phyloP scores from a whole-genome alignment of 176 grass and related monocot genomes.

The Panicum miliaceum region DNA sequence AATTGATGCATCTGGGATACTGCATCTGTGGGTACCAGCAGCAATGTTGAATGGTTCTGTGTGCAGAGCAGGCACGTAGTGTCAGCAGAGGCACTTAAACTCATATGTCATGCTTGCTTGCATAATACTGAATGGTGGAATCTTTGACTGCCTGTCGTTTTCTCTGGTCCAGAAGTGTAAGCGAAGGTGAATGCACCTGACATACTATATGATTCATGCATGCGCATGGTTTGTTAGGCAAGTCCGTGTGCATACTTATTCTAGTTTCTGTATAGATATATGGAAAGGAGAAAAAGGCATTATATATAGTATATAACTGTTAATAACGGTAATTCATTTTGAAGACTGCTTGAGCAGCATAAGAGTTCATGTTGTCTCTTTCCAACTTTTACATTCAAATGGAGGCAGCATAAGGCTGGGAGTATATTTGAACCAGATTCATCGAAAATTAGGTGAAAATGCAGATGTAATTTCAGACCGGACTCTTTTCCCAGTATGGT shows the following conservation, averaged over 20 bases:
- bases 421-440: neutral
- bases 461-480: neutral
- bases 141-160: conserved; percentile 45
- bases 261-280: neutral
- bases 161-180: conserved; percentile 6
- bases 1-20: conserved; percentile 5
- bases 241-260: conserved; percentile 9
- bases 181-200: conserved; percentile 19
- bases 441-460: neutral
- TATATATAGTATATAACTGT: neutral
- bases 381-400: neutral
- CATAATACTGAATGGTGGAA: conserved; percentile 29
- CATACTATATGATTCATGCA: conserved; percentile 21
- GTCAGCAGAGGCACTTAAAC: conserved; percentile 29
- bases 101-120: neutral
- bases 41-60: conserved; percentile 38
- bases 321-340: neutral
- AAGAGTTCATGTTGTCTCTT: neutral
- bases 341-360: neutral
- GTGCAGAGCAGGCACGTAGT: conserved; percentile 7
- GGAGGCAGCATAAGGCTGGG: neutral
- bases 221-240: conserved; percentile 14
- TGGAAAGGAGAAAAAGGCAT: neutral
- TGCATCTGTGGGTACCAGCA: conserved; percentile 34
- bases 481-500: neutral